Conservation (phyloP, 257 asterid genomes). For the Prunella vulgaris region DNA sequence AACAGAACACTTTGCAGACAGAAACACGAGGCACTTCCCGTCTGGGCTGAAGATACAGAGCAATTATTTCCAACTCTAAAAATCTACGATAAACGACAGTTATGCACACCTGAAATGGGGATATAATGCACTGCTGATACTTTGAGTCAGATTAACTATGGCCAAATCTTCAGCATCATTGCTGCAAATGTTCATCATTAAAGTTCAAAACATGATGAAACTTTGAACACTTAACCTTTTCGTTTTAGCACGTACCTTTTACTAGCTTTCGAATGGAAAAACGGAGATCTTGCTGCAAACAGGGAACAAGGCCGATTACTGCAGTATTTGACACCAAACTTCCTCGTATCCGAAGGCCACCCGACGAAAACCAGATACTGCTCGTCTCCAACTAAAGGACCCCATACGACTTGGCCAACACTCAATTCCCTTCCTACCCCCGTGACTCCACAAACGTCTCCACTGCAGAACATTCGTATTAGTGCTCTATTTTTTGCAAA, state of each 20-base stretch:
- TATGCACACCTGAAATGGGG: slow-evolving; percentile 73
- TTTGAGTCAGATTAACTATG: slow-evolving; percentile 42
- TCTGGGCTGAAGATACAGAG: slow-evolving; percentile 57
- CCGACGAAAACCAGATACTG: slow-evolving; percentile 74
- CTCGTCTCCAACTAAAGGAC: slow-evolving; percentile 45
- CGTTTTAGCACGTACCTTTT: slow-evolving; percentile 11
- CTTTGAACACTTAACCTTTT: background rate
- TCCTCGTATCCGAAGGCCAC: slow-evolving; percentile 78
- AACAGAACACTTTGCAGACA: slow-evolving; percentile 71
- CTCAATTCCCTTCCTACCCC: slow-evolving; percentile 59
- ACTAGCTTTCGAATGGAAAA: slow-evolving; percentile 34
- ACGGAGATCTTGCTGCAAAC: slow-evolving; percentile 65
- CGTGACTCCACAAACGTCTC: slow-evolving; percentile 50
- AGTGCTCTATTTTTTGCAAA: slow-evolving; percentile 5
- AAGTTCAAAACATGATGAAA: background rate
- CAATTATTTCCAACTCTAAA: background rate
- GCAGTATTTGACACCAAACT: slow-evolving; percentile 78
- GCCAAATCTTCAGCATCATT: slow-evolving; percentile 36
- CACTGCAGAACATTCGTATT: slow-evolving; percentile 51
- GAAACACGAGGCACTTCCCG: slow-evolving; percentile 63
- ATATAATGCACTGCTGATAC: slow-evolving; percentile 65
- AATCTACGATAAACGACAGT: background rate
- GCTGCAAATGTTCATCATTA: slow-evolving; percentile 21
- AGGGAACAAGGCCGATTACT: slow-evolving; percentile 71
- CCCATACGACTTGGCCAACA: slow-evolving; percentile 92